Evolutionary conservation across 352 stramenopile species (phyloP), one percentile per base, ranked within the genome.

Genomic region (Phytophthora pseudosyringae): DNA sequence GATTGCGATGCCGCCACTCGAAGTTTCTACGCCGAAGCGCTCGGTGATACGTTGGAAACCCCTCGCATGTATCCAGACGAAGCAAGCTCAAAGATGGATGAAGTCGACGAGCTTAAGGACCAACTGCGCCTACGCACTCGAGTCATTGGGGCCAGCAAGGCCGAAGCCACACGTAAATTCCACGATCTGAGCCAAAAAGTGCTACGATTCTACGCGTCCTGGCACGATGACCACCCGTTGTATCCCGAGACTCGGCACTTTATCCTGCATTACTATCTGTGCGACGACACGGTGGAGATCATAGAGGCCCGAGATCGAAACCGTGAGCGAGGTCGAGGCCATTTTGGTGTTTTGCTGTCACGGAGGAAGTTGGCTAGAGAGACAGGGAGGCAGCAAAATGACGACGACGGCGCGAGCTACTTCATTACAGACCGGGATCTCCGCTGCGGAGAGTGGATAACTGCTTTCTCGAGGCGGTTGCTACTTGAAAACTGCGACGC

Each of bases 281-380:
- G 76, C 25, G 92, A 98, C 74, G 92, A 98, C 60, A 98, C 90
- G 13, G 62, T 98, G 6, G 92, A 98, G 70, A 73, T 98, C 3
- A 74, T 95, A 15, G 92, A 98, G 74, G 73, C 79, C 6, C 68
- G 87, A 25, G 36, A 82, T 40, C 47, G 69, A 9, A 74, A 79
- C 16, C 72, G 89, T 11, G 77, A 75, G 74, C 54, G 76, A 69
- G 72, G 73, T 44, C 63, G 77, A 32, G 82, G 80, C 11, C 75
- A 83, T 18, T 96, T 96, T 48, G 70, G 88, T 7, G 86, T 97
- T 44, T 78, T 98, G 38, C 59, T 98, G 35, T 90, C 86, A 5
- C 84, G 93, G 0, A 72, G 89, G 25, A 89, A 83, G 39, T 73
- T 97, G 35, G 67, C 62, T 3, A 74, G 71, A 32, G 76, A 83